Conservation (phyloP, 2,329 filamentous ascomycete genomes). For the Daldinia sp. region DNA sequence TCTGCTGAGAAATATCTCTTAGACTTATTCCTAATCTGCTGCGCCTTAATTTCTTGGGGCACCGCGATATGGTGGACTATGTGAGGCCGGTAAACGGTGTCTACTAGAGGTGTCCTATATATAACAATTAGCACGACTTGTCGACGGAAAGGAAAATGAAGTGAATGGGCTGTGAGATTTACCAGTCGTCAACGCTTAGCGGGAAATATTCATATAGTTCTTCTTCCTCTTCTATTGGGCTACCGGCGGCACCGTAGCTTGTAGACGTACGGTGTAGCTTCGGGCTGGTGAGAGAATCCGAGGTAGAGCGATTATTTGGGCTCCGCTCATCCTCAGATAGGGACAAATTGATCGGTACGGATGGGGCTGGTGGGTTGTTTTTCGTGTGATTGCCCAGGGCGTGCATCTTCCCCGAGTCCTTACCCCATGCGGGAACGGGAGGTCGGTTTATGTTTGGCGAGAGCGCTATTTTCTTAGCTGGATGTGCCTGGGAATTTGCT, state of each 20-base stretch:
- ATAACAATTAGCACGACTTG: conserved; percentile 1
- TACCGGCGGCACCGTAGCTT: conserved; percentile 62
- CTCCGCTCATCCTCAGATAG: conserved; percentile 72
- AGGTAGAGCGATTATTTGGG: conserved; percentile 62
- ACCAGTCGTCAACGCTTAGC: conserved; percentile 89
- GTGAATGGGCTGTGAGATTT: conserved; percentile 43
- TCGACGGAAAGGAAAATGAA: background rate
- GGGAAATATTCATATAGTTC: conserved; percentile 96
- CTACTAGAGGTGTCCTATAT: conserved; percentile 47
- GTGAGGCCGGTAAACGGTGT: conserved; percentile 69
- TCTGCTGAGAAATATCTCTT: conserved; percentile 81
- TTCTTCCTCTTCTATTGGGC: conserved; percentile 81
- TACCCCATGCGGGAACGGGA: conserved; percentile 65
- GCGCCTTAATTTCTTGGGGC: conserved; percentile 76
- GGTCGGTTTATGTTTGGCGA: conserved; percentile 65
- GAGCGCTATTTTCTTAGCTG: conserved; percentile 65
- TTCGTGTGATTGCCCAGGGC: conserved; percentile 44
- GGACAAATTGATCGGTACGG: conserved; percentile 63
- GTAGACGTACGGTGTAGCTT: conserved; percentile 51
- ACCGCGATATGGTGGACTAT: conserved; percentile 89
- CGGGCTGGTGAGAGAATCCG: conserved; percentile 64
- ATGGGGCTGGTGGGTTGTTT: conserved; percentile 44
- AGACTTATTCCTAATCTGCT: conserved; percentile 72
- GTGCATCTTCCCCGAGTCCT: conserved; percentile 48
- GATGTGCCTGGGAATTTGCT: conserved; percentile 55